Evolutionary conservation across 495 filamentous ascomycete genomes (phyloP).

Genomic region (Hyaloscypha bicolor): DNA sequence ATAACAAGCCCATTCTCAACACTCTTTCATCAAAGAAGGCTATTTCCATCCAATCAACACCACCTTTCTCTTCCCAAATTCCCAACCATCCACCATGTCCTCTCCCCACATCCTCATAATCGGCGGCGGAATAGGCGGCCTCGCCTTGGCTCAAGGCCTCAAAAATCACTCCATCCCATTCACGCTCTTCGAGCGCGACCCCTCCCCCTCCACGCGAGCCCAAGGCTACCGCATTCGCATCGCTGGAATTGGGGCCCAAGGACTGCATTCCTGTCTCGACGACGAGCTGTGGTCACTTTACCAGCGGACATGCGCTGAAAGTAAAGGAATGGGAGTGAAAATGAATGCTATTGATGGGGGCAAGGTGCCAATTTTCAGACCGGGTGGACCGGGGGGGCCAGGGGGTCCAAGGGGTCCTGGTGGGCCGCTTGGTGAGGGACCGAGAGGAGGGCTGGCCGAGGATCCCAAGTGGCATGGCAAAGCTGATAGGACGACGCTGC

Average conservation of each 20-base stretch:
- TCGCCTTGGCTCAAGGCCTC: constrained; percentile 56
- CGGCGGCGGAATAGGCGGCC: constrained; percentile 57
- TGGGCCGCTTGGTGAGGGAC: neutral
- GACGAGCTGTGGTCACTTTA: constrained; percentile 17
- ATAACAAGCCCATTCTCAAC: no score
- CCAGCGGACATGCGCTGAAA: constrained; percentile 1
- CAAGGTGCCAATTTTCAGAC: neutral
- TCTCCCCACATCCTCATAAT: constrained; percentile 42
- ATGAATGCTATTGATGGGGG: neutral
- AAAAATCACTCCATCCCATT: constrained; percentile 49
- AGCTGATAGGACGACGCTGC: constrained; percentile 32
- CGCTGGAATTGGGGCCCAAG: constrained; percentile 35
- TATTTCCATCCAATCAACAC: neutral
- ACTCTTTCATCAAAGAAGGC: no score
- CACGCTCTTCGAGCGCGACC: constrained; percentile 53
- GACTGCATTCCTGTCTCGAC: constrained; percentile 32
- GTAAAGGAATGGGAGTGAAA: neutral
- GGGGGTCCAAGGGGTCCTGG: neutral
- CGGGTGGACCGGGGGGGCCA: neutral
- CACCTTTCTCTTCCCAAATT: neutral
- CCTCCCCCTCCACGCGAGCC: constrained; percentile 7
- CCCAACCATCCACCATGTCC: neutral
- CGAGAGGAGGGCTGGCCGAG: neutral
- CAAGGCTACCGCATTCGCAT: constrained; percentile 38
- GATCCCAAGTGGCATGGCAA: constrained; percentile 1